Base-by-base conservation (phyloP, 495 filamentous ascomycete genomes). In the Sphaerosporella brunnea region DNA sequence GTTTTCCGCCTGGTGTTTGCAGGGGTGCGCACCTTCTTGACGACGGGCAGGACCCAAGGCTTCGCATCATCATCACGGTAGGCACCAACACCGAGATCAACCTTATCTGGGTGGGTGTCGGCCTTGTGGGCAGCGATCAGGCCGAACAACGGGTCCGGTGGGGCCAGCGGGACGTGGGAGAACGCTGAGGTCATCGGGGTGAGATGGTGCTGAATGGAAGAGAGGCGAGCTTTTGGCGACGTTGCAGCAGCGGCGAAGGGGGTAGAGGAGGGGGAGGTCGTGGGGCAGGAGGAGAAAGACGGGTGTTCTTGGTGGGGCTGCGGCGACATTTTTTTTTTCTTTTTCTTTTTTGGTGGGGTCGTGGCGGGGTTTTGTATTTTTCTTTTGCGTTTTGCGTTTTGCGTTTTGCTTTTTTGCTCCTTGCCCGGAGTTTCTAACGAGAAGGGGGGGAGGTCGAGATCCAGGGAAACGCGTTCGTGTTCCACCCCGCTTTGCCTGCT, bases 1-100 rank as follows among this genome's bases (percentile, higher is more conserved):
- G n/a, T n/a, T n/a, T n/a, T n/a, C n/a, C n/a, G n/a, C n/a, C n/a
- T n/a, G n/a, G n/a, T 9, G 35, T 32, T 32, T 32, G 28, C 28
- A 13, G 13, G 28, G 5, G 28, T 13, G 28, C 28, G 13, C 66
- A 94, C 88, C 79, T 90, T 87, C 66, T 84, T 90, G 43, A 97
- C 88, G 10, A 96, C 92, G 1, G 92, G 87, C 41, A 97, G 68
- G 47, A 97, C 74, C 92, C 92, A 97, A n/a, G 90, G 92, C 67
- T 95, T 95, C 42, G 84, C 86, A 62, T 92, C 78, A 64, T 99
- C 69, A 51, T 93, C 92, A 60, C 90, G 74, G 64, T 99, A 96
- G 50, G 92, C 92, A 55, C 90, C 90, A 69, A 96, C 87, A 47
- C 90, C 88, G 54, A 96, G 64, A 70, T 99, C 90, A 35, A 99